These are phyloP conservation scores for Phialemoniopsis sp. DNA, from an alignment of 2,329 filamentous ascomycete species.

Conservation along the genomic window DNA sequence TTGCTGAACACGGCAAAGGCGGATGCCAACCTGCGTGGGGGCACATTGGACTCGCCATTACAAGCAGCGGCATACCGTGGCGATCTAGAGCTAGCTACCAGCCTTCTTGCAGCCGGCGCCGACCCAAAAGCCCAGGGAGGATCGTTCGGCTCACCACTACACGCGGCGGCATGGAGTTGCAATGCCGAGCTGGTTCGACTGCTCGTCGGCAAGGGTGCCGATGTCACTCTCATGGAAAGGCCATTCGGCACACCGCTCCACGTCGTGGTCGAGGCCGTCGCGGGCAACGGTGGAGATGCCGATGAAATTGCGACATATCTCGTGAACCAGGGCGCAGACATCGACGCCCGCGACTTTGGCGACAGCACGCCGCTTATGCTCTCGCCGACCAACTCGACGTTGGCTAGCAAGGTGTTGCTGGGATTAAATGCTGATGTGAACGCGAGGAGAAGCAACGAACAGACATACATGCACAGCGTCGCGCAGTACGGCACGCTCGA, in stretches of 20 bases:
- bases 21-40: too few relatives aligned
- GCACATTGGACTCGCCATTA: slow-evolving; percentile 1
- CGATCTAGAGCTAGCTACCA: slow-evolving; percentile 2
- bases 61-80: slow-evolving; percentile 2
- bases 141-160: slow-evolving; percentile 6
- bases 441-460: background rate
- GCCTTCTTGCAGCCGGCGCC: slow-evolving; percentile 3
- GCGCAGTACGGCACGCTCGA: background rate
- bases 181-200: slow-evolving; percentile 1
- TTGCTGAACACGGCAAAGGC: slow-evolving; percentile 3
- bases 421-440: too few relatives aligned
- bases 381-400: too few relatives aligned
- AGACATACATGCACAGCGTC: slow-evolving; percentile 1
- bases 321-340: slow-evolving; percentile 2
- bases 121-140: slow-evolving; percentile 3
- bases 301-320: background rate
- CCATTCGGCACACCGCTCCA: slow-evolving; percentile 3
- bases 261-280: background rate
- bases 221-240: background rate
- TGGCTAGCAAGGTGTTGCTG: too few relatives aligned
- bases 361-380: background rate
- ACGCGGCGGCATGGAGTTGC: slow-evolving; percentile 4
- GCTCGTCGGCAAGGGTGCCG: slow-evolving; percentile 7
- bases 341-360: background rate
- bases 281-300: background rate